Percentiles rank a stretch among this genome's conserved stretches.
phyloP scores from a whole-genome alignment of 2,329 filamentous ascomycete genomes.

The Exophiala aquamarina region DNA sequence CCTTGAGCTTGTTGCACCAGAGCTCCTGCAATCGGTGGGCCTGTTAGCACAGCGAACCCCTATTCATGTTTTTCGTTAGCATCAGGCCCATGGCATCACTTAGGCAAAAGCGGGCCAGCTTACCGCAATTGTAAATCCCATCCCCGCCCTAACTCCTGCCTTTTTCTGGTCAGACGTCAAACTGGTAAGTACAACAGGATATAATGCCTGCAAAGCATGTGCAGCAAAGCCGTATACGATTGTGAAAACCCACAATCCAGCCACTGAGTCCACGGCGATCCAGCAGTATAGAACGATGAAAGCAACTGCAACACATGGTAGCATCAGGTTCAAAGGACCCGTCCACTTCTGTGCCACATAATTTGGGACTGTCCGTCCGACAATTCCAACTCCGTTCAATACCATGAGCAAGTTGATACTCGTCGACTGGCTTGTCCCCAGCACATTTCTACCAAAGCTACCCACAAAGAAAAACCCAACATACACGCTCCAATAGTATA shows the following conservation, averaged over 20 bases:
- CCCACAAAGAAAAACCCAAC: constrained; percentile 53
- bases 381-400: constrained; percentile 62
- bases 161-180: constrained; percentile 55
- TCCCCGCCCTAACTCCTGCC: constrained; percentile 56
- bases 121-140: constrained; percentile 53
- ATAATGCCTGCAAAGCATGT: constrained; percentile 65
- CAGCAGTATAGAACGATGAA: constrained; percentile 53
- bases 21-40: constrained; percentile 56
- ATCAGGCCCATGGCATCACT: not conserved
- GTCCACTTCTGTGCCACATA: constrained; percentile 56
- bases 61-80: constrained; percentile 1
- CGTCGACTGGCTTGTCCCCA: constrained; percentile 42
- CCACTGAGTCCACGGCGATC: constrained; percentile 53
- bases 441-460: constrained; percentile 40
- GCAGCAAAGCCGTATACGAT: constrained; percentile 64
- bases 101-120: too few relatives aligned
- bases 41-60: constrained; percentile 54
- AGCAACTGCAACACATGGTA: constrained; percentile 48
- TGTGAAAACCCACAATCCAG: constrained; percentile 61
- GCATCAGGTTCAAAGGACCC: constrained; percentile 63
- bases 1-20: constrained; percentile 48
- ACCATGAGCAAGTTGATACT: constrained; percentile 64
- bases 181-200: constrained; percentile 61
- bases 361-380: constrained; percentile 60
- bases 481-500: constrained; percentile 55